Evolutionary conservation across 148 eudicot species (phyloP), one percentile per base, ranked within the genome.

Genomic region (Chenopodium suecicum): DNA sequence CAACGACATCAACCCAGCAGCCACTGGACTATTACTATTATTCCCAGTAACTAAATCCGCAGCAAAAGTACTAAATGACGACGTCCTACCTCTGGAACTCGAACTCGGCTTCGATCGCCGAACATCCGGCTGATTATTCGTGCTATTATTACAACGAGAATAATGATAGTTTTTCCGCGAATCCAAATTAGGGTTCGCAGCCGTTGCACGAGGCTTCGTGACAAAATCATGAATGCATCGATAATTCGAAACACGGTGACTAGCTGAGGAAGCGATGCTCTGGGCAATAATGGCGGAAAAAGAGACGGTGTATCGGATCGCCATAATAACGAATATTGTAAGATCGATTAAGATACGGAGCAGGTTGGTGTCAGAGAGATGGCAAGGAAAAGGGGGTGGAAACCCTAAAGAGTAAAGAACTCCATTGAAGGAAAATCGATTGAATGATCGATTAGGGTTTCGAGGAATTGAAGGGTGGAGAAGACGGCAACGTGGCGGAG

Each of bases 211-310:
- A 19, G 90, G 68, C 19, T 90, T 89, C 78, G 80, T 16, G 29
- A 90, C 47, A 72, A 87, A 77, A 48, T 93, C 91, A 20, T 87
- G 87, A 25, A 92, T 60, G 62, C 89, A 81, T 1, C 94, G 90
- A 80, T 80, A 84, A 31, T 63, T 79, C 13, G 78, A 52, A 78
- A 84, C 73, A 75, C 90, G 91, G 48, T 67, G 67, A 58, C 86
- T 66, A 72, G 90, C 90, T 60, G 90, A 78, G 14, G 90, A 80
- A 41, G 90, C 91, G 1, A 92, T 81, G 78, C 78, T 93, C 23
- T 89, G 90, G 48, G 98, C 96, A 1, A 90, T 76, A 81, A 86
- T 82, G 71, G 92, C 91, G 80, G 97, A 91, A 85, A 84, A 90
- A 64, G 88, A 58, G 71, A 91, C 90, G 79, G 98, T 91, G 76